Percentiles rank a stretch among this genome's conserved stretches.
These are phyloP conservation scores for Zygosaccharomyces bailii DNA, from an alignment of 805 yeast genomes.

Conservation along the genomic window DNA sequence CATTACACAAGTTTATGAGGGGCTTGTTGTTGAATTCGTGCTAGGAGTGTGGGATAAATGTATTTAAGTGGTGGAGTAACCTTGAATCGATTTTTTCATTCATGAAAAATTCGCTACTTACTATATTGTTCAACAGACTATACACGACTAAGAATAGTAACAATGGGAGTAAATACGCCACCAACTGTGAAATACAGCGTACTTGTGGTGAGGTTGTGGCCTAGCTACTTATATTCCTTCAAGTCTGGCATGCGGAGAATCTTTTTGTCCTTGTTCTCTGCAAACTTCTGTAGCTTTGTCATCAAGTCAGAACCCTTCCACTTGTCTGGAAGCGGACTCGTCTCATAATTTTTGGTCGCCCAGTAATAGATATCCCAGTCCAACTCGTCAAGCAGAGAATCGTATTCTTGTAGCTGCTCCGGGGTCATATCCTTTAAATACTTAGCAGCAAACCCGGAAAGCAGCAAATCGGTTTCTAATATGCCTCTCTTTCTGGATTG, in stretches of 20 bases:
- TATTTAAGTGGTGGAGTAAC: neutral
- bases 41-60: neutral
- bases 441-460: conserved; percentile 80
- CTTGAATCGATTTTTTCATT: neutral
- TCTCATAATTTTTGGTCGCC: conserved; percentile 82
- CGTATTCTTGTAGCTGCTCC: conserved; percentile 81
- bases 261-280: conserved; percentile 67
- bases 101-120: neutral
- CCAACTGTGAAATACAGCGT: neutral
- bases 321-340: conserved; percentile 81
- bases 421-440: conserved; percentile 55
- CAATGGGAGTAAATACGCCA: neutral
- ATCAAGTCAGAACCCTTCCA: conserved; percentile 73
- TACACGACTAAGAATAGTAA: neutral
- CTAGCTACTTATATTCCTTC: conserved; percentile 23
- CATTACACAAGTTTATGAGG: conserved; percentile 15
- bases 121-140: neutral
- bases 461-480: conserved; percentile 82
- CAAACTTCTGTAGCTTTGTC: conserved; percentile 62
- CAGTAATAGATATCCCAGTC: conserved; percentile 99
- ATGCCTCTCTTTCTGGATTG: conserved; percentile 95
- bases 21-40: neutral
- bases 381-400: conserved; percentile 79
- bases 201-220: neutral
- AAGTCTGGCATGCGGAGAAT: conserved; percentile 85